Base-by-base conservation (phyloP, 192 early-diverging fungal genomes). In the Linderina pennispora region DNA sequence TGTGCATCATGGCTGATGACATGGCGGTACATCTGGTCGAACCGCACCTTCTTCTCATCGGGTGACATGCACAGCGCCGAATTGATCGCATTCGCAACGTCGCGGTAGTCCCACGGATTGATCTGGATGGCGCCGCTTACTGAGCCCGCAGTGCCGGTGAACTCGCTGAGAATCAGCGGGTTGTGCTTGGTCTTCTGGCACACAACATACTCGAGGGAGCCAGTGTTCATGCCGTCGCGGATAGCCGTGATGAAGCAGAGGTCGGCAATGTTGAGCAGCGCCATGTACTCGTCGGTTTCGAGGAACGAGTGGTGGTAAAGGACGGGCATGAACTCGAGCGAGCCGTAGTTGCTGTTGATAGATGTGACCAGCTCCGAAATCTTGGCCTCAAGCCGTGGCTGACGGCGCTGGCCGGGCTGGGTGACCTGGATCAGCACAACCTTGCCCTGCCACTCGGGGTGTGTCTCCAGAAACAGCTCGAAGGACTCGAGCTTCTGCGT, bases 151-250 rank as follows among this genome's bases (percentile, higher is more conserved):
- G 90, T 94, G 21, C 97, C 97, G 7, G 97, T 92, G 59, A 99
- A 99, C 64, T 99, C 94, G 45, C 88, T 91, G 36, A 99, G 62
- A 28, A 99, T 88, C 49, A 99, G 66, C 19, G 91, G 87, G 17
- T 85, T 86, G 45, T 88, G 76, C 50, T 86, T 85, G 46, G 89
- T 85, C 15, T 85, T 70, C 66, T 97, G 94, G 64, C 90, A 92
- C 21, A 97, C 85, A 8, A 94, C 84, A 61, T 84, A 97, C 64
- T 97, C 92, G 46, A 94, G 87, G 36, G 85, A 88, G 11, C 88
- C 89, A 1, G 94, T 95, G 58, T 97, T 97, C 97, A 99, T 97
- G 15, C 94, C 97, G 55, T 99, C 97, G 21, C 92, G 83, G 14
- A 95, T 79, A 23, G 83, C 78, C 0, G 94, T 97, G 51, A 94